Evolutionary conservation across 208 protist genomes (phyloP), one percentile per base, ranked within the genome.

Genomic region (Polymyxa betae): DNA sequence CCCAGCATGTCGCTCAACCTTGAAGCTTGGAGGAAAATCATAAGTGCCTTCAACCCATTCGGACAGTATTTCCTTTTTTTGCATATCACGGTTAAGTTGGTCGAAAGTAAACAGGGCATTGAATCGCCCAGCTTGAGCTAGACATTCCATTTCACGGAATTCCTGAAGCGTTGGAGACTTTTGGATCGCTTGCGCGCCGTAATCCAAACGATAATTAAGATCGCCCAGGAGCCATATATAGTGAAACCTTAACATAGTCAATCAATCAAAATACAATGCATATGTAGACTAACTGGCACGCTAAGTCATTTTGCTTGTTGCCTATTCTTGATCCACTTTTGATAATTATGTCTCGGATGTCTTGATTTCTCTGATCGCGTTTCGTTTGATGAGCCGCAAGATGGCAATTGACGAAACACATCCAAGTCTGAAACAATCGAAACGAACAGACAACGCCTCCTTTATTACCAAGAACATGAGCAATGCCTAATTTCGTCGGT

Each of bases 361-460:
- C 88, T n/a, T 92, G 64, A 45, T 82, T 90, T 72, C 93, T 43
- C 87, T 78, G 88, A 45, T 92, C 40, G n/a, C 40, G 72, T 5
- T 92, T 91, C 66, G 35, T 94, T 90, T 88, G 95, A 92, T 72
- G 91, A 16, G 95, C 95, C 24, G 95, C 94, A 32, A 96, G 91
- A 92, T 96, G 95, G 40, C 64, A 89, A 68, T 93, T 94, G 32
- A 96, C 82, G 91, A 96, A 96, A 45, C 92, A 94, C 24, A 96
- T 89, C 12, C 92, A 46, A 10, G 93, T 94, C 38, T 93, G 82
- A 72, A 92, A 92, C 0, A 95, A 38, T 40, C 88, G 49, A 35
- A 96, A 92, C 77, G 91, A 88, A 0, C 94, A 77, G 0, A 89
- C 94, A 20, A 96, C 93, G 16, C 89, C 95, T 41, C 95, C 95